These are phyloP conservation scores for Penicillium sp. DNA, from an alignment of 2,329 filamentous ascomycete genomes.

Conservation along the genomic window DNA sequence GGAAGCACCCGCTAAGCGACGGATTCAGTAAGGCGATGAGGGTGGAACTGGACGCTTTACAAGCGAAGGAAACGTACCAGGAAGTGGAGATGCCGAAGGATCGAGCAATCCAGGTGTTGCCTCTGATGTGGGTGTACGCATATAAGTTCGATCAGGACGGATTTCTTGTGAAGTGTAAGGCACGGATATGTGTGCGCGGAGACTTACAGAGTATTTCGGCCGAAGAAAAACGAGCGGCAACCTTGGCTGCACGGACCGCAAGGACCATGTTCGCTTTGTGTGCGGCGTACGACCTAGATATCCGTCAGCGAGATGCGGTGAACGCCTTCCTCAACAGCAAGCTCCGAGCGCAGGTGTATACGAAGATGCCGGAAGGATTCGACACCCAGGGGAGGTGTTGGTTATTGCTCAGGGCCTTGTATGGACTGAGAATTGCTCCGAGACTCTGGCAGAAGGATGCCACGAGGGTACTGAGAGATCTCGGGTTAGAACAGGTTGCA, in stretches of 20 bases:
- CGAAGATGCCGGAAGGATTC: conserved; percentile 3
- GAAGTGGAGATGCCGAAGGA: too few relatives aligned
- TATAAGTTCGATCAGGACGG: too few relatives aligned
- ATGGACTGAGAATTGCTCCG: conserved; percentile 2
- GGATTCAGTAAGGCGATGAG: too few relatives aligned
- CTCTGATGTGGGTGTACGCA: too few relatives aligned
- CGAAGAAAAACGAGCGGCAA: too few relatives aligned
- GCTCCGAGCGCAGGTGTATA: background rate
- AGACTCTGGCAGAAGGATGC: conserved; percentile 7
- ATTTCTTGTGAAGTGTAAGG: too few relatives aligned
- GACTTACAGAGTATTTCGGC: too few relatives aligned
- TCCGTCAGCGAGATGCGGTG: background rate
- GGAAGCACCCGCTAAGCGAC: too few relatives aligned
- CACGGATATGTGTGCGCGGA: too few relatives aligned
- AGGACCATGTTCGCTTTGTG: conserved; percentile 1
- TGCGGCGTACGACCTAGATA: background rate
- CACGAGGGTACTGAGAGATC: background rate
- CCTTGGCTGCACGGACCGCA: background rate
- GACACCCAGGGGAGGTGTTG: background rate
- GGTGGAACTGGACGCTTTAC: too few relatives aligned
- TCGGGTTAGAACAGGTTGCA: background rate
- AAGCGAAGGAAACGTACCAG: too few relatives aligned
- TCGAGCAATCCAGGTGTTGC: too few relatives aligned
- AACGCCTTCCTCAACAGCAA: conserved; percentile 2
- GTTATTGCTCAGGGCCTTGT: conserved; percentile 1